These are phyloP conservation scores for Lipomyces oligophaga DNA, from an alignment of 805 yeast species.

Conservation along the genomic window DNA sequence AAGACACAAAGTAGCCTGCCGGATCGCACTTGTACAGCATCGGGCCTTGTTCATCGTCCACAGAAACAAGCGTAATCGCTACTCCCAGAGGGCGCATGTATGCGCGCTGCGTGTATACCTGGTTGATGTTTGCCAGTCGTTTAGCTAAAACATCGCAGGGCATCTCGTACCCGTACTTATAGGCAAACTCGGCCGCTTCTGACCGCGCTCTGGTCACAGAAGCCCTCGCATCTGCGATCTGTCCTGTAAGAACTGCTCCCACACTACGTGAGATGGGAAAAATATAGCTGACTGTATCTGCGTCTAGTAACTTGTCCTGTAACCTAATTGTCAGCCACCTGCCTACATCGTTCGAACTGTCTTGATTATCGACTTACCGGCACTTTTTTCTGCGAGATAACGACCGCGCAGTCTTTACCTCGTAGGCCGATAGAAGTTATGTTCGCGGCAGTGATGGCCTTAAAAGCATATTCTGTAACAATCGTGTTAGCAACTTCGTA, in stretches of 20 bases:
- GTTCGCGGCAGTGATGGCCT: slow-evolving; percentile 90
- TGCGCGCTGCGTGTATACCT: slow-evolving; percentile 94
- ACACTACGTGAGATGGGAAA: slow-evolving; percentile 75
- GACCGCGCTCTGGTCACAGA: slow-evolving; percentile 84
- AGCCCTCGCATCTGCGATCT: slow-evolving; percentile 92
- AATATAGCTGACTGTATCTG: slow-evolving; percentile 78
- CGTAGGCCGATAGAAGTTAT: slow-evolving; percentile 83
- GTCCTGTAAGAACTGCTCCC: slow-evolving; percentile 92
- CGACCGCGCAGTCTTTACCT: slow-evolving; percentile 81
- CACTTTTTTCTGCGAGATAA: slow-evolving; percentile 91
- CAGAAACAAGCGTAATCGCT: slow-evolving; percentile 79
- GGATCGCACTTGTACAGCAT: slow-evolving; percentile 91
- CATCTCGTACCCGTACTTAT: slow-evolving; percentile 94
- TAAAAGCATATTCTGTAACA: slow-evolving; percentile 78
- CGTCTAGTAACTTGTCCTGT: slow-evolving; percentile 78
- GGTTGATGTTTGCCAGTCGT: slow-evolving; percentile 92
- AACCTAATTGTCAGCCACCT: background rate
- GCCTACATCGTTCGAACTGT: background rate
- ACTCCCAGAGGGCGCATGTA: slow-evolving; percentile 98
- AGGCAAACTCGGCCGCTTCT: slow-evolving; percentile 94
- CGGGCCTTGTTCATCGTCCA: slow-evolving; percentile 89
- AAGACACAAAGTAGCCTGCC: slow-evolving; percentile 91
- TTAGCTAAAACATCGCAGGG: slow-evolving; percentile 70
- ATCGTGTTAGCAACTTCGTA: background rate
- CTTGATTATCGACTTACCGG: slow-evolving; percentile 43